Conservation (phyloP, 306 rosid species). For the Arachis hypogaea region DNA sequence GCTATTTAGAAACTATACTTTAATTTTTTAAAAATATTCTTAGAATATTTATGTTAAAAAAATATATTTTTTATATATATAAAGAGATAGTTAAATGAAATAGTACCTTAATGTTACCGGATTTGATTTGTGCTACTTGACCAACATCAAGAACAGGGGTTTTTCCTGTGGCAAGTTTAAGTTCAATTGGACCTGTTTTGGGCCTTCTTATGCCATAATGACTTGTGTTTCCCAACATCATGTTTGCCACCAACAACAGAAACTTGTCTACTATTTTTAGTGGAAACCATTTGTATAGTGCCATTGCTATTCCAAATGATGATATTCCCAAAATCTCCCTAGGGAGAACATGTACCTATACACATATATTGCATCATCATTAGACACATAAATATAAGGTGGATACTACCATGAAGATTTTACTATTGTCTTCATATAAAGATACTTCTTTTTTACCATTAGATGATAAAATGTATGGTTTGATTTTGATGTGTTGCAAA, state of each 20-base stretch:
- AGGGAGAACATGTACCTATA: conserved; percentile 85
- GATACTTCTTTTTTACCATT: no score
- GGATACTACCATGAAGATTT: no score
- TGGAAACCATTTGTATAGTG: conserved; percentile 73
- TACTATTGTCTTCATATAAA: no score
- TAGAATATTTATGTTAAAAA: no score
- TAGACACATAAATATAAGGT: background rate
- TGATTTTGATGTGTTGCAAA: no score
- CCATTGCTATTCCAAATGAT: conserved; percentile 82
- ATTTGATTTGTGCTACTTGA: conserved; percentile 65
- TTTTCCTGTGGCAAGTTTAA: conserved; percentile 79
- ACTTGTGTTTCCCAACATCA: conserved; percentile 73
- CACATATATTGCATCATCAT: conserved; percentile 23
- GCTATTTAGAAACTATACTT: no score
- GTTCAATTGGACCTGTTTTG: conserved; percentile 90
- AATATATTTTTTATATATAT: no score
- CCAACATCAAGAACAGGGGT: conserved; percentile 96
- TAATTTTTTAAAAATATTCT: no score
- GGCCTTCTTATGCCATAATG: conserved; percentile 83
- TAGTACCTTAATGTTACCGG: conserved; percentile 80
- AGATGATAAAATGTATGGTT: no score
- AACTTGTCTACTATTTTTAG: conserved; percentile 71
- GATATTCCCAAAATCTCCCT: conserved; percentile 88
- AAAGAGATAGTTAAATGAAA: no score
- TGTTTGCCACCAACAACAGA: conserved; percentile 50